A percentile compares a stretch with the other conserved stretches of the same genome.
Conservation (phyloP, 1,139 yeast genomes). For the Suhomyces coccinellae region DNA sequence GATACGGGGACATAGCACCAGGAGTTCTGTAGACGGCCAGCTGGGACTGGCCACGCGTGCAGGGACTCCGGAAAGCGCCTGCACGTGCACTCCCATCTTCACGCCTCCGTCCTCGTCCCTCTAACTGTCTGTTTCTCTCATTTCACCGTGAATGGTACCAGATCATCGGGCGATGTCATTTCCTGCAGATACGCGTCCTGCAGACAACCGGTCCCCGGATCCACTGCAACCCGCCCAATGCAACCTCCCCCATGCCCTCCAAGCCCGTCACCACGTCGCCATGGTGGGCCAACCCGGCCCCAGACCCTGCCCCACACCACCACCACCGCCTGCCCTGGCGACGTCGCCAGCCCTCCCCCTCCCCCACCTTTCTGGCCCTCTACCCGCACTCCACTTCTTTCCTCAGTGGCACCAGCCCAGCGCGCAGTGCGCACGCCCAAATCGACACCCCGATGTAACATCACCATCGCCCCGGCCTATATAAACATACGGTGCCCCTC, state of each 20-base stretch:
- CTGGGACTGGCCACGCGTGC: too few species aligned
- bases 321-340: background rate
- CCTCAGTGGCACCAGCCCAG: background rate
- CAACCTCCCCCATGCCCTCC: background rate
- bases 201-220: background rate
- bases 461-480: slow-evolving; percentile 7
- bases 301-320: background rate
- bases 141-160: background rate
- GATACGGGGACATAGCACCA: too few species aligned
- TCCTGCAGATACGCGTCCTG: background rate
- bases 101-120: too few species aligned
- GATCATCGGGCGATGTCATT: background rate
- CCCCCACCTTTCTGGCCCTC: background rate
- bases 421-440: slow-evolving; percentile 1
- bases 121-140: too few species aligned
- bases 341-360: too few species aligned
- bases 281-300: too few species aligned
- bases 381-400: background rate
- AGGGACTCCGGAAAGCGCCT: too few species aligned
- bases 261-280: background rate
- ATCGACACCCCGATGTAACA: slow-evolving; percentile 6
- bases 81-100: too few species aligned
- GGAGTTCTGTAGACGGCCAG: too few species aligned
- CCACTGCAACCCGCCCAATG: background rate
- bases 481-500: slow-evolving; percentile 3